A percentile compares a stretch with the other conserved stretches of the same genome.
Evolutionary conservation across 2,329 filamentous ascomycete genomes (phyloP).

Genomic region (Sporothrix humicola): DNA sequence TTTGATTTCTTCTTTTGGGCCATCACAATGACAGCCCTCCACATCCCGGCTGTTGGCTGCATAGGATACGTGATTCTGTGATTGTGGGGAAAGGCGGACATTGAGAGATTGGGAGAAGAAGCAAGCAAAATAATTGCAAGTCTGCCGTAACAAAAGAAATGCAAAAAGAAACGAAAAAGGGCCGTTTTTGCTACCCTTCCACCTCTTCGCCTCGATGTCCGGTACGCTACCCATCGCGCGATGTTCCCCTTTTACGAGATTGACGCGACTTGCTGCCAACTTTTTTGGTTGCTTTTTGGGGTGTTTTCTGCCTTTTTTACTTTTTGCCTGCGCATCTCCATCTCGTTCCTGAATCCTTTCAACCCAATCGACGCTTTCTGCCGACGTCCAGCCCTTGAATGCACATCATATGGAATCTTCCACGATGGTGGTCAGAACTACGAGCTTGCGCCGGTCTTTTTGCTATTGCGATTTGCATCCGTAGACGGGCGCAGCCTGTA

Average conservation of each 20-base stretch:
- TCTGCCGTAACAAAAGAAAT: not conserved
- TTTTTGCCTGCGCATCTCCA: not conserved
- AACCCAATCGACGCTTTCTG: not conserved
- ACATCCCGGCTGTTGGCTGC: not conserved
- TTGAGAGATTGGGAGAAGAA: not conserved
- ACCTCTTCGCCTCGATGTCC: not conserved
- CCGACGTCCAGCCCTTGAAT: not conserved
- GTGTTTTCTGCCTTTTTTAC: too few species aligned
- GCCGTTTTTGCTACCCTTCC: not conserved
- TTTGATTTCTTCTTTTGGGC: not conserved
- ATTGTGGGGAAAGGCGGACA: not conserved
- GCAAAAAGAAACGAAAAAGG: not conserved
- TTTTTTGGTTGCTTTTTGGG: not conserved
- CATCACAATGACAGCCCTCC: not conserved
- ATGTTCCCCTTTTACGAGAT: conserved; percentile 2
- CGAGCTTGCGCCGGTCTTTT: not conserved
- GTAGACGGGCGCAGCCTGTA: not conserved
- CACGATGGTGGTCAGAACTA: not conserved
- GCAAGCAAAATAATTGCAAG: not conserved
- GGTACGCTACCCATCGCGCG: conserved; percentile 10
- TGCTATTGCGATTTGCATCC: not conserved
- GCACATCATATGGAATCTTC: not conserved
- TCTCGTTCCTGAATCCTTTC: not conserved
- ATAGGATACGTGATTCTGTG: not conserved
- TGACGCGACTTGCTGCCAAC: conserved; percentile 11